These are phyloP conservation scores for Pezicula neosporulosa DNA, from an alignment of 2,329 filamentous ascomycete genomes.

Conservation along the genomic window DNA sequence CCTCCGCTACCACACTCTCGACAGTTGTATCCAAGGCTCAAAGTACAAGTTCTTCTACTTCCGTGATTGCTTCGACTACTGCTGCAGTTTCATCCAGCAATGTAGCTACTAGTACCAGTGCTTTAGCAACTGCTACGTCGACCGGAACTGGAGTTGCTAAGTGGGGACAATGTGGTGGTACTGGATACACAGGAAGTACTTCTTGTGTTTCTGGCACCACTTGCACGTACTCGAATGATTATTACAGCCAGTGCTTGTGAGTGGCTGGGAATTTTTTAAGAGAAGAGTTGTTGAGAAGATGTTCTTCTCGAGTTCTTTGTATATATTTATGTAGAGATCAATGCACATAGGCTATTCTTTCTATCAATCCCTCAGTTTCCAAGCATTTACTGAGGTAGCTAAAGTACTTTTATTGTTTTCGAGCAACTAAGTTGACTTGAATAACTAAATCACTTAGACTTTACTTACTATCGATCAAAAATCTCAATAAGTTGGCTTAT, in stretches of 20 bases:
- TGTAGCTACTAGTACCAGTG: neutral
- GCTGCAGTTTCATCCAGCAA: neutral
- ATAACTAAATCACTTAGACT: no score
- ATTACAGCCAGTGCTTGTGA: conserved; percentile 15
- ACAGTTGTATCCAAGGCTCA: neutral
- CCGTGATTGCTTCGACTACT: neutral
- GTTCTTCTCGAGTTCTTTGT: no score
- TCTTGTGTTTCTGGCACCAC: conserved; percentile 20
- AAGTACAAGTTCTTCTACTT: neutral
- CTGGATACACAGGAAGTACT: conserved; percentile 22
- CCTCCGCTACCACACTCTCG: neutral
- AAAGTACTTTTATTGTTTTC: no score
- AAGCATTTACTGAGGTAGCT: no score
- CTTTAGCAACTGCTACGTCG: neutral
- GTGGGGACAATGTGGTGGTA: conserved; percentile 20
- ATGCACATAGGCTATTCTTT: no score
- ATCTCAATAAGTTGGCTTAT: no score
- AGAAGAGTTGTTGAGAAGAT: neutral
- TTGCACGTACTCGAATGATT: conserved; percentile 18
- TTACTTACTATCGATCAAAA: no score
- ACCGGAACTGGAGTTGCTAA: conserved; percentile 2
- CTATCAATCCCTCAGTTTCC: no score
- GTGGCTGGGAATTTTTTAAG: neutral
- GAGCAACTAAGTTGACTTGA: no score
- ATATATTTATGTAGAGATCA: no score